These are phyloP conservation scores for Salix exigua DNA, from an alignment of 345 rosid species.

Conservation along the genomic window DNA sequence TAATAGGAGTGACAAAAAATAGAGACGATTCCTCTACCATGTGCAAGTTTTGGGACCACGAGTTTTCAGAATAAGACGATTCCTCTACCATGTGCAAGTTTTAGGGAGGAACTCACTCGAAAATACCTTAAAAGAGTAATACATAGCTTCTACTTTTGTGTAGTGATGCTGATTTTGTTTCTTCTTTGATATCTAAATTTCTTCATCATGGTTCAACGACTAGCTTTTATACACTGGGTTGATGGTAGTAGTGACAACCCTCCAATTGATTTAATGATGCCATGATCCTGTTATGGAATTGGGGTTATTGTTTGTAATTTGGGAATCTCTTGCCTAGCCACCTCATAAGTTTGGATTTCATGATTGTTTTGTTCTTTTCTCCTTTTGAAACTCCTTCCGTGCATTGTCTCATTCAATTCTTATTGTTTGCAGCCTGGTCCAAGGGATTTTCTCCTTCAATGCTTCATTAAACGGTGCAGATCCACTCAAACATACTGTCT, in stretches of 20 bases:
- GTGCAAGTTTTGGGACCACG: constrained; percentile 9
- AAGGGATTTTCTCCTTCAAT: constrained; percentile 27
- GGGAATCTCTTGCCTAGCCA: not conserved
- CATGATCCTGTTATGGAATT: not conserved
- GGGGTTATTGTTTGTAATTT: not conserved
- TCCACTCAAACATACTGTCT: constrained; percentile 27
- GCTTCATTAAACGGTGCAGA: constrained; percentile 34
- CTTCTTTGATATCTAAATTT: not conserved
- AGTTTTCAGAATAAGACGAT: constrained; percentile 3
- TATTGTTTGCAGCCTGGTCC: constrained; percentile 29
- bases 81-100: constrained; percentile 4
- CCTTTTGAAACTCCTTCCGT: not conserved
- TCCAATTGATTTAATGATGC: not conserved
- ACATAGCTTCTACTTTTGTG: not conserved
- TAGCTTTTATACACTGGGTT: not conserved
- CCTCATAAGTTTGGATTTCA: constrained; percentile 7
- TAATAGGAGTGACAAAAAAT: too few relatives aligned
- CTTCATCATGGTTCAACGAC: not conserved
- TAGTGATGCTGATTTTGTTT: not conserved
- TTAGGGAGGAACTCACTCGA: constrained; percentile 3
- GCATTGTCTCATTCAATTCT: not conserved
- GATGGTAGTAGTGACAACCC: not conserved
- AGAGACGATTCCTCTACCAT: too few relatives aligned
- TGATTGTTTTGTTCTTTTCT: not conserved
- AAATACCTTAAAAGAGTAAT: not conserved